Evolutionary conservation across 169 alveolate species (phyloP), one percentile per base, ranked within the genome.

Genomic region (Plasmodium ovale): DNA sequence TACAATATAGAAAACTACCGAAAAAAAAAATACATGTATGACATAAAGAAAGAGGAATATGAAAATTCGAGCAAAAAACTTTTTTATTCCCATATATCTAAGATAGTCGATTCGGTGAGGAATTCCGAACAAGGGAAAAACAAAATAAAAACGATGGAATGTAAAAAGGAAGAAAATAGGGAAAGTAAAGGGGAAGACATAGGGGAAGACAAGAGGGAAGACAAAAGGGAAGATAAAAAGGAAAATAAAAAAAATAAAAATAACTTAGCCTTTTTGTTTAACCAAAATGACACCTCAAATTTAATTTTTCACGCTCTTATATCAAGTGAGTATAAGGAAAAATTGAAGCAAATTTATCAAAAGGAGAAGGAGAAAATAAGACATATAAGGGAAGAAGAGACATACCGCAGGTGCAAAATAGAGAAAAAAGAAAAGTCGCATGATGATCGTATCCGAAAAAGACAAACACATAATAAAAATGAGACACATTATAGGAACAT

Each of bases 1-100:
- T 82, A 82, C 21, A 82, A 65, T 47, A 82, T 82, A 27, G 90
- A 82, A 27, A 82, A 39, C 53, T 65, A 54, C 23, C 27, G 90
- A 70, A 82, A 65, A 44, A 65, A 44, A 51, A 65, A 65, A 65
- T 59, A 35, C 44, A 35, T 82, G 33, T 35, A 82, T 21, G 62
- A 42, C 12, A 19, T 51, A 16, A 82, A 53, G 25, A 82, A 82
- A 29, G 90, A 82, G n/a, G 90, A 82, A 21, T 33, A 33, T 21
- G 82, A 82, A 14, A 69, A 51, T 12, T 21, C 29, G 23, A 82
- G 51, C 33, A 65, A 82, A 49, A 82, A 82, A 16, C 35, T 49
- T 0, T 82, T 82, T 53, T 82, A 82, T 64, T 19, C 33, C 19
- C 82, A 82, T 21, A 51, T 82, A 65, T 51, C 59, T 12, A 82